Conservation (phyloP, 2,329 filamentous ascomycete species). For the Penicillium sumatraense region DNA sequence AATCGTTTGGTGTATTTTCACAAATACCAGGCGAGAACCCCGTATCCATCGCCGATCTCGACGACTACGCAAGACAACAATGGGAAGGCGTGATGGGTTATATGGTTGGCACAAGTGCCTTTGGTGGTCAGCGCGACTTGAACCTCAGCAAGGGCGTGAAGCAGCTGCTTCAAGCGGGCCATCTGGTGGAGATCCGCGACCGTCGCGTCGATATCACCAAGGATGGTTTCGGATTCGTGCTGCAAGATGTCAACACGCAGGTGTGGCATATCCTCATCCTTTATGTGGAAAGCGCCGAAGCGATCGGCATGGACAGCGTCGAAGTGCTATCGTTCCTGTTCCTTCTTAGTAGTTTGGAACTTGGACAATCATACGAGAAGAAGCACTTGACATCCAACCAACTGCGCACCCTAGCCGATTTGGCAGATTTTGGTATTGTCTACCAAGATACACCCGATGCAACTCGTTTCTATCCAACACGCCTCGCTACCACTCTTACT, state of each 20-base stretch:
- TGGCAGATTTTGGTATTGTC: slow-evolving; percentile 90
- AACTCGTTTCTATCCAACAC: slow-evolving; percentile 79
- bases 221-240: slow-evolving; percentile 88
- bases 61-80: slow-evolving; percentile 81
- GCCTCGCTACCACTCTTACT: slow-evolving; percentile 91
- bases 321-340: slow-evolving; percentile 97
- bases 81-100: slow-evolving; percentile 98
- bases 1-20: slow-evolving; percentile 89
- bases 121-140: slow-evolving; percentile 53
- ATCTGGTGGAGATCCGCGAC: slow-evolving; percentile 70
- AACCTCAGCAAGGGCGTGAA: slow-evolving; percentile 78
- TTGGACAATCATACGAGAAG: slow-evolving; percentile 89
- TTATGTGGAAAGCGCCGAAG: slow-evolving; percentile 84
- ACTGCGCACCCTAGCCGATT: slow-evolving; percentile 83
- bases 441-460: slow-evolving; percentile 61
- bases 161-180: slow-evolving; percentile 77
- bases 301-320: slow-evolving; percentile 78
- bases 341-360: slow-evolving; percentile 88
- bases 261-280: slow-evolving; percentile 95
- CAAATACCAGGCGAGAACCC: slow-evolving; percentile 64
- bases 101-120: slow-evolving; percentile 69
- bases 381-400: slow-evolving; percentile 80
- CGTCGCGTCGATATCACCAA: slow-evolving; percentile 77
- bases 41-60: slow-evolving; percentile 74
- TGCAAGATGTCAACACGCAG: slow-evolving; percentile 95